Percentiles rank a stretch among this genome's conserved stretches.
Evolutionary conservation across 345 rosid genomes (phyloP).

Genomic region (Linum tenue): DNA sequence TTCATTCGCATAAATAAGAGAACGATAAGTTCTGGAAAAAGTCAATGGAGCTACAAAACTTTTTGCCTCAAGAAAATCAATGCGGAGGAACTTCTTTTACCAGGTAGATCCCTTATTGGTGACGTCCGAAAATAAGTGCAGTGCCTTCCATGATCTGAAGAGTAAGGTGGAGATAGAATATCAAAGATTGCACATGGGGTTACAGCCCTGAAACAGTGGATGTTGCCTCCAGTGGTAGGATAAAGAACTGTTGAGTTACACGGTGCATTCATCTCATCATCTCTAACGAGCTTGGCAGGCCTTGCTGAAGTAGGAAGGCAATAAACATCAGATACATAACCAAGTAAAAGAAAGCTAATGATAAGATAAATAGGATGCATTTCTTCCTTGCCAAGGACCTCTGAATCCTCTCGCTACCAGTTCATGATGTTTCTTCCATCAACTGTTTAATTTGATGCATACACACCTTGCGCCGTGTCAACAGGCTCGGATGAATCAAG

Average conservation of each 20-base stretch:
- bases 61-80: not conserved
- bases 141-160: slow-evolving; percentile 32
- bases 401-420: slow-evolving; percentile 6
- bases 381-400: slow-evolving; percentile 21
- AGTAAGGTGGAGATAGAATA: slow-evolving; percentile 43
- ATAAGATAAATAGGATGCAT: too few relatives aligned
- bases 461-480: not conserved
- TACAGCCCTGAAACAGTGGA: slow-evolving; percentile 38
- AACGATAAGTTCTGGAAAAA: not conserved
- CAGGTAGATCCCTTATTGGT: slow-evolving; percentile 6
- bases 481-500: slow-evolving; percentile 6
- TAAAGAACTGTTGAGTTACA: slow-evolving; percentile 26
- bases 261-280: slow-evolving; percentile 26
- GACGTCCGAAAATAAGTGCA: slow-evolving; percentile 28
- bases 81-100: not conserved
- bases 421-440: not conserved
- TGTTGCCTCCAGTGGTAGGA: slow-evolving; percentile 44
- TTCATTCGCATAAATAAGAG: not conserved
- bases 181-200: slow-evolving; percentile 48
- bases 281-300: slow-evolving; percentile 25
- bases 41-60: not conserved
- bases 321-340: too few relatives aligned
- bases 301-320: slow-evolving; percentile 21
- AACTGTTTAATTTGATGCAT: not conserved
- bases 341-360: too few relatives aligned